Base-by-base conservation (phyloP, 768 basidiomycete species). In the Auricularia auricula-judae region DNA sequence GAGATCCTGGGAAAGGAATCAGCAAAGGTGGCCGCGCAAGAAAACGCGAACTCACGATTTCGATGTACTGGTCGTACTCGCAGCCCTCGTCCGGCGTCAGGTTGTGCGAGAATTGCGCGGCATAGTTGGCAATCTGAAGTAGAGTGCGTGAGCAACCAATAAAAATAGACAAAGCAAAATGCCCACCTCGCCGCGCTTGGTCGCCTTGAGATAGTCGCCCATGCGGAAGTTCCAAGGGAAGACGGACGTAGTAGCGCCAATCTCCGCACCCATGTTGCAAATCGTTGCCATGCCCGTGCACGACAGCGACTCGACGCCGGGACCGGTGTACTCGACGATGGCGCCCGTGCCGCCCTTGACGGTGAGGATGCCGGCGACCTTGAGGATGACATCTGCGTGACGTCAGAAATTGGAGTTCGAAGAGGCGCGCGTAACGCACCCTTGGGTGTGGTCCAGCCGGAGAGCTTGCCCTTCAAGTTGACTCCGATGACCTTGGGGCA, bases 241-340 rank as follows among this genome's bases (percentile, higher is more conserved):
- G 70, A 98, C 78, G 18, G 96, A 98, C 23, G 97, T 98, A 10
- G 97, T 99, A 43, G 97, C 97, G 74, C 96, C 96, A 72, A 98
- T 98, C 78, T 99, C 96, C 70, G 96, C 96, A 82, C 96, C 96
- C 96, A 98, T 99, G 86, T 98, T 99, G 77, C 96, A 98, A 72
- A 99, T 96, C 23, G 96, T 98, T 62, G 93, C 96, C 95, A 98
- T 97, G 77, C 96, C 96, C 60, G 96, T 99, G 84, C 90, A 93
- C 60, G 94, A 97, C 66, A 99, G 84, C 39, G 93, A 93, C 73
- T 96, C 89, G 67, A 98, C 89, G 82, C 96, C 96, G 72, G 93
- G 77, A 68, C 96, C 96, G 70, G 81, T 87, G 81, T 99, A 99
- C 75, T 99, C 96, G 69, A 99, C 93, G 71, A 99, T 98, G 64